Evolutionary conservation across 1,284 basidiomycete genomes (phyloP), one percentile per base, ranked within the genome.

Genomic region (Tremellales sp.): DNA sequence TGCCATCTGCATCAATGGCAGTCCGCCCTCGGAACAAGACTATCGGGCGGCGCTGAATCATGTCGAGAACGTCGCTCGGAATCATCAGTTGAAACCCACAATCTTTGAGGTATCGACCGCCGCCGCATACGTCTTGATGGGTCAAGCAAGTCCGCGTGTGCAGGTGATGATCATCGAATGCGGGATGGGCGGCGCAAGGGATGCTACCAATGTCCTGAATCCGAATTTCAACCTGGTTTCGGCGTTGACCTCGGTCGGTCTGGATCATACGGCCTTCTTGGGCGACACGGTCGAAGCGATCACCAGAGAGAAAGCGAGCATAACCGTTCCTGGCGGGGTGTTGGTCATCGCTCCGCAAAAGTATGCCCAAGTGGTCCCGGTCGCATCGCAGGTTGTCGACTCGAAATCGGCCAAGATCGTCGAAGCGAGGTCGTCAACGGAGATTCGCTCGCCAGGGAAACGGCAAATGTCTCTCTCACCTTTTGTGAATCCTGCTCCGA

Each of bases 181-280:
- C 7, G 95, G 94, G 0, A 84, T 99, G 82, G 95, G 94, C 0
- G 95, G 95, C 0, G 77, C 81, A 3, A 74, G 86, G 44, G 95
- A 99, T 66, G 93, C 94, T 16, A 99, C 95, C 2, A 98, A 99
- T 65, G 80, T 88, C 42, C 81, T 95, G 13, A 78, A 83, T 0
- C 79, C 84, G 38, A 75, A 80, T 3, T 76, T 78, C 47, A 79
- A 91, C 43, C 73, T 93, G 18, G 82, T 85, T 2, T 91, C 87
- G 27, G 84, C 84, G 14, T 77, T 98, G 27, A 88, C 90, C 0
- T 76, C 84, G 1, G 87, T 98, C 28, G 92, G 90, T 63, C 75
- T 95, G 32, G 95, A 98, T 71, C 94, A 98, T 70, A 89, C 94
- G 56, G 80, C 81, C 5, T 88, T 95, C 62, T 77, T 99, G 4